A percentile compares a stretch with the other conserved stretches of the same genome.
Evolutionary conservation across 257 asterid genomes (phyloP).

Genomic region (Oldenlandia corymbosa): DNA sequence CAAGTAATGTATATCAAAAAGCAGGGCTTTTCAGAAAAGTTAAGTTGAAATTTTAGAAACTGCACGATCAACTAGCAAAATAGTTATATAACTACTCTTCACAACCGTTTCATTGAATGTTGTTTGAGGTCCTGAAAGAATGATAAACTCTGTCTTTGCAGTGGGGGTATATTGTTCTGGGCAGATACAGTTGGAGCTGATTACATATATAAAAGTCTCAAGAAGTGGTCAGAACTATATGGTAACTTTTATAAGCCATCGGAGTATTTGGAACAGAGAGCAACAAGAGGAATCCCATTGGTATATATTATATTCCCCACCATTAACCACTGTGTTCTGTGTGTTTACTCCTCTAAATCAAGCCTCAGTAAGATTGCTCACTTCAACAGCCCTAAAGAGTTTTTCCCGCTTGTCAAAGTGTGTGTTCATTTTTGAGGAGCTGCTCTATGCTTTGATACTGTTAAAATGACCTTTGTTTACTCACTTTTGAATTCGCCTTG

Average conservation of each 20-base stretch:
- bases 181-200: constrained; percentile 89
- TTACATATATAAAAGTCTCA: constrained; percentile 61
- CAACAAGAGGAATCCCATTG: constrained; percentile 77
- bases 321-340: background rate
- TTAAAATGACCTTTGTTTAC: no score
- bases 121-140: background rate
- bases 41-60: background rate
- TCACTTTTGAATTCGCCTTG: constrained; percentile 28
- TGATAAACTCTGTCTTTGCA: constrained; percentile 29
- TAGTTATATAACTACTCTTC: background rate
- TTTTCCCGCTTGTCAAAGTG: no score
- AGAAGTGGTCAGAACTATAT: constrained; percentile 61
- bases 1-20: background rate
- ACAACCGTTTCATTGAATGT: background rate
- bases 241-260: constrained; percentile 85
- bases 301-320: constrained; percentile 38
- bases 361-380: background rate
- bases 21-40: background rate
- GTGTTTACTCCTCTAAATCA: background rate
- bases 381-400: no score
- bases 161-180: constrained; percentile 96
- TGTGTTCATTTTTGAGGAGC: no score
- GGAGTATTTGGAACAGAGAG: constrained; percentile 78
- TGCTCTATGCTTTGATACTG: no score
- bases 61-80: background rate